Evolutionary conservation across 2,329 filamentous ascomycete genomes (phyloP), one percentile per base, ranked within the genome.

Genomic region (Fusarium subglutinans): DNA sequence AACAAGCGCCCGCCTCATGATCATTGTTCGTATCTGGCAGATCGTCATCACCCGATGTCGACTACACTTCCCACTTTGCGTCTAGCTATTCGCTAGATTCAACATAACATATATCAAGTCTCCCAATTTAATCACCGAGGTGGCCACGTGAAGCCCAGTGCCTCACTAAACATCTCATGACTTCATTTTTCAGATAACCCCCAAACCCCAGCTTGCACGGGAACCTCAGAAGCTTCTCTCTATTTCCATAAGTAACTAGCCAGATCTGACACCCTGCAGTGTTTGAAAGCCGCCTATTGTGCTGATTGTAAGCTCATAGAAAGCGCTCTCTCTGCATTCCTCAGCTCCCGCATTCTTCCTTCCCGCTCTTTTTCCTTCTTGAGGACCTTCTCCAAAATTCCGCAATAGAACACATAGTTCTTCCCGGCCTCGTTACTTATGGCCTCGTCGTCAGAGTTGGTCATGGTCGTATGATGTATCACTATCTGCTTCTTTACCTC

Each of bases 201-300:
- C n/a, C 4, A n/a, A n/a, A 30, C 6, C 20, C 6, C 20, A n/a
- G 10, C 3, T 12, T 3, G 4, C 1, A 30, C 20, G 0, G 10
- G 1, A n/a, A n/a, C 15, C 3, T 3, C 0, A 3, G 15, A 13
- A n/a, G 1, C 15, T 13, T 50, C 14, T n/a, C 0, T 8, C 8
- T 0, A 30, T n/a, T n/a, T 6, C 5, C 10, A 3, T 6, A 3
- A 48, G 10, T 30, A 37, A 1, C 4, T 18, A 24, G 1, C 43
- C 5, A 44, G n/a, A 10, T 5, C 6, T 26, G 6, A 20, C 5
- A 8, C 0, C 11, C 24, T 9, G 8, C 5, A 9, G 1, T 10
- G 6, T 26, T 13, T 12, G 17, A 20, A 3, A 3, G 5, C 0
- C 0, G 4, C 47, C 28, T 50, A 50, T 7, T 5, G 8, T 10